Evolutionary conservation across 352 stramenopile genomes (phyloP).

Genomic region (Phytopythium ostracodes): DNA sequence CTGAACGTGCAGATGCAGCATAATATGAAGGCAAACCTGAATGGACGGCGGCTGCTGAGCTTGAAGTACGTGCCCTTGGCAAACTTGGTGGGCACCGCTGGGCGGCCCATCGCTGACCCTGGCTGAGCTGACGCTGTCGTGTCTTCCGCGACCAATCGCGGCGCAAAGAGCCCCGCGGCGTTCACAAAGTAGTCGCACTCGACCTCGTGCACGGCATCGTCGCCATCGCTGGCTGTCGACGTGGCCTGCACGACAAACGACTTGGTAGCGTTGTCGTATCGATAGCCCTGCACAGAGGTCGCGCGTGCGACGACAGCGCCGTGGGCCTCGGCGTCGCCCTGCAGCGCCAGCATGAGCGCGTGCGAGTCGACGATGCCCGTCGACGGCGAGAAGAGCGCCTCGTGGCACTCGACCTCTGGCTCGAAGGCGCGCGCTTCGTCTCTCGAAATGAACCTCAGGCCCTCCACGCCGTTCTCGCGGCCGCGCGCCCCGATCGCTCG

Average conservation of each 20-base stretch:
- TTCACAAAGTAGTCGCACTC: slow-evolving; percentile 93
- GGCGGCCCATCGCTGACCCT: slow-evolving; percentile 8
- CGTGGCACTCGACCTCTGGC: slow-evolving; percentile 47
- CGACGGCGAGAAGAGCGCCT: slow-evolving; percentile 91
- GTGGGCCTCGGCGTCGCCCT: slow-evolving; percentile 88
- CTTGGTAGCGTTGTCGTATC: slow-evolving; percentile 23
- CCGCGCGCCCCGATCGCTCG: slow-evolving; percentile 30
- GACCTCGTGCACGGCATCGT: slow-evolving; percentile 43
- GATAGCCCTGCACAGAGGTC: slow-evolving; percentile 49
- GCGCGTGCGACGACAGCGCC: slow-evolving; percentile 79
- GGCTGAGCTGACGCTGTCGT: slow-evolving; percentile 6
- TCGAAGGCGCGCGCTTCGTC: slow-evolving; percentile 42
- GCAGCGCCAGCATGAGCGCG: slow-evolving; percentile 86
- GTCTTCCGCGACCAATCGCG: slow-evolving; percentile 34
- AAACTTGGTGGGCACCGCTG: slow-evolving; percentile 63
- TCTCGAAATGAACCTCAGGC: slow-evolving; percentile 46
- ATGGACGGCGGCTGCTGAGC: slow-evolving; percentile 48
- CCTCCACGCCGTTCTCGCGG: slow-evolving; percentile 48
- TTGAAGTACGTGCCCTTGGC: slow-evolving; percentile 98
- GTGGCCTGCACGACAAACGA: slow-evolving; percentile 32
- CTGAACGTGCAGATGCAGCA: neutral
- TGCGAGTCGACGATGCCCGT: slow-evolving; percentile 96
- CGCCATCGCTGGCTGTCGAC: slow-evolving; percentile 13
- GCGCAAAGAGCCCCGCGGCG: slow-evolving; percentile 83
- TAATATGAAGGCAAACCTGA: slow-evolving; percentile 31